These are phyloP conservation scores for Darksidea phi DNA, from an alignment of 495 filamentous ascomycete species.

Conservation along the genomic window DNA sequence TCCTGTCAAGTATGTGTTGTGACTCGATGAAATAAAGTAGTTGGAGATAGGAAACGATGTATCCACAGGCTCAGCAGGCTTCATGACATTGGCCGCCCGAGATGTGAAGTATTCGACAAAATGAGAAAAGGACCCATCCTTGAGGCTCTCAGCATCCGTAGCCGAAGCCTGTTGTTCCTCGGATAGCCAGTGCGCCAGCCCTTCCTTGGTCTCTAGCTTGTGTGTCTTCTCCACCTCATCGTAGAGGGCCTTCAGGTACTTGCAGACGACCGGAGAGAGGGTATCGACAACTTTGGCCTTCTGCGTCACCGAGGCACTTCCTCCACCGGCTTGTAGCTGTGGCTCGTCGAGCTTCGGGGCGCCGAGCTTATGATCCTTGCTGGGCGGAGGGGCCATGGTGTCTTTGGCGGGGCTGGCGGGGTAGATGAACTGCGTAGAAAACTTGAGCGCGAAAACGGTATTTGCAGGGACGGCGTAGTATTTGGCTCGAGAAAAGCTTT, in stretches of 20 bases:
- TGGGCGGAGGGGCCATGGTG: not conserved
- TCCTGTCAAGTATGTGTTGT: slow-evolving; percentile 92
- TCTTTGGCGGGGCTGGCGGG: not conserved
- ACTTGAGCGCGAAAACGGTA: too few relatives aligned
- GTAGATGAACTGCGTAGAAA: too few relatives aligned
- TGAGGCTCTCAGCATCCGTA: slow-evolving; percentile 13
- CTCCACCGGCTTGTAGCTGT: slow-evolving; percentile 35
- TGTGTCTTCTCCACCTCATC: slow-evolving; percentile 29
- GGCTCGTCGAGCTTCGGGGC: slow-evolving; percentile 31
- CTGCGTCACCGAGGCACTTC: slow-evolving; percentile 13
- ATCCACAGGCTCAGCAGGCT: slow-evolving; percentile 13
- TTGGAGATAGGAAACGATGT: slow-evolving; percentile 66
- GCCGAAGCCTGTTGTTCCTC: slow-evolving; percentile 22
- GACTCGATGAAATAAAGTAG: slow-evolving; percentile 89
- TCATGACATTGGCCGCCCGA: slow-evolving; percentile 24
- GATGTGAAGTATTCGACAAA: slow-evolving; percentile 25
- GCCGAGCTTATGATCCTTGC: slow-evolving; percentile 18
- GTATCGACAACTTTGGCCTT: slow-evolving; percentile 18
- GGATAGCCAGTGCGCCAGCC: slow-evolving; percentile 24
- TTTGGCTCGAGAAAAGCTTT: too few relatives aligned
- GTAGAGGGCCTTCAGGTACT: slow-evolving; percentile 23
- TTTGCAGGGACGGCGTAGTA: too few relatives aligned
- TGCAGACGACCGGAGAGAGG: slow-evolving; percentile 19
- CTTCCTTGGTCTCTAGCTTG: slow-evolving; percentile 23
- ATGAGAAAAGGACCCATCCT: slow-evolving; percentile 26